Percentiles rank a stretch among this genome's conserved stretches.
Evolutionary conservation across 768 basidiomycete species (phyloP).

Genomic region (Rhodotorula paludigena): DNA sequence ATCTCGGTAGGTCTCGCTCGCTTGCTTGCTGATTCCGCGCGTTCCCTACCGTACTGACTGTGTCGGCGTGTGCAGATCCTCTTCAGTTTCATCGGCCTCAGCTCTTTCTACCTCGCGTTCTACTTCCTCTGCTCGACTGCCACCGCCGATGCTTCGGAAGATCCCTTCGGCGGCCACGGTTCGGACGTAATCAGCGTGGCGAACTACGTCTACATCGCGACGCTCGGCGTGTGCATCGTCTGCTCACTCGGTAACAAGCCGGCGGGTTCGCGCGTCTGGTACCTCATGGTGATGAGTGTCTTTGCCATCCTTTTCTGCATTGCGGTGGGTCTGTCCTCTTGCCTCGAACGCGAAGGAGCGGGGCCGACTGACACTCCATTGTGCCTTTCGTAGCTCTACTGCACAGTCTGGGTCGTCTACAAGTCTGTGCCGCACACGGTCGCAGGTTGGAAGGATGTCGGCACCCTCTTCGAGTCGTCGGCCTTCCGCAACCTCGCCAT

Average conservation of each 20-base stretch:
- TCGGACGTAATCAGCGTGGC: constrained; percentile 64
- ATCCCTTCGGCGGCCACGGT: constrained; percentile 75
- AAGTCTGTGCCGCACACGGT: constrained; percentile 69
- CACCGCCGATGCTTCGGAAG: constrained; percentile 54
- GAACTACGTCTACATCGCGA: constrained; percentile 63
- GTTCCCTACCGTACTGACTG: not conserved
- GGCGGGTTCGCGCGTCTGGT: constrained; percentile 77
- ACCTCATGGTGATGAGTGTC: constrained; percentile 66
- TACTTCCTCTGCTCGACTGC: constrained; percentile 73
- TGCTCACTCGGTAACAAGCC: constrained; percentile 67
- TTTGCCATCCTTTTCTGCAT: constrained; percentile 57
- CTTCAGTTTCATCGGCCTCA: constrained; percentile 44
- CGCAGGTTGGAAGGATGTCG: constrained; percentile 68
- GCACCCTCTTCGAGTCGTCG: constrained; percentile 15
- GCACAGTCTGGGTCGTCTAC: constrained; percentile 82
- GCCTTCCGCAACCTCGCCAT: constrained; percentile 21
- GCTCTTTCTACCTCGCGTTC: constrained; percentile 53
- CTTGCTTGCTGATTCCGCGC: not conserved
- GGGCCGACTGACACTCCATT: constrained; percentile 51
- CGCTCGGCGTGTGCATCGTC: constrained; percentile 73
- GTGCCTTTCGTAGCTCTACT: constrained; percentile 59
- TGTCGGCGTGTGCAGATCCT: constrained; percentile 42
- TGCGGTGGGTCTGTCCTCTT: constrained; percentile 55
- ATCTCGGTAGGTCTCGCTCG: constrained; percentile 2
- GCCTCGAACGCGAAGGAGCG: constrained; percentile 4